Evolutionary conservation across 768 basidiomycete genomes (phyloP), one percentile per base, ranked within the genome.

Genomic region (Boletus rufocinnamomeus): DNA sequence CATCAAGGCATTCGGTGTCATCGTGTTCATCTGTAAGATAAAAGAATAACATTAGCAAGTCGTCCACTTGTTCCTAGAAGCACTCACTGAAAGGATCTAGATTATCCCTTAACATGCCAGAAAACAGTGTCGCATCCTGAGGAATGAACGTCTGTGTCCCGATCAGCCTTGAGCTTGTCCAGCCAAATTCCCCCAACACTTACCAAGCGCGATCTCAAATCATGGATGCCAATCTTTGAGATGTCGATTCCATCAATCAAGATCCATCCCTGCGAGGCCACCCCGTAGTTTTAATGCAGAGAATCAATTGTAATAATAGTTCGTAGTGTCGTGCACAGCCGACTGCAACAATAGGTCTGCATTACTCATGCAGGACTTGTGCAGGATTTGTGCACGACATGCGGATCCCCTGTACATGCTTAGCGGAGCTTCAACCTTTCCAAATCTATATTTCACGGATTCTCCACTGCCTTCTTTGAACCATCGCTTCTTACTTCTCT

Each of bases 221-320:
- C 93, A 66, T 93, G 84, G 19, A 95, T 74, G 16, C 93, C 93
- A 56, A 97, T 94, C 4, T 77, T 86, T 1, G 87, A 87, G 52
- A 94, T 92, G 66, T 95, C 93, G 57, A 95, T 87, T 5, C 93
- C 94, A 60, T 95, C 94, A 21, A 96, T 86, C 47, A 90, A 32
- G 52, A 97, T 93, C 25, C 80, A 80, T 0, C 95, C 95, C 17
- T 75, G 76, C 3, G 27, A 27, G 27, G 3, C 27, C 27, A 27
- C 27, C 27, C 27, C 27, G 5, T 27, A 27, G 27, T 27, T 27
- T 27, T 27, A 27, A 27, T 27, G 27, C 27, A 27, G 27, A 27
- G 27, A 27, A 27, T 27, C 5, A 27, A 27, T 27, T 27, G 27
- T 27, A 27, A 27, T 27, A 27, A 27, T 5, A 27, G 27, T 27